Evolutionary conservation across 768 basidiomycete species (phyloP), one percentile per base, ranked within the genome.

Genomic region (Mrakia frigida): DNA sequence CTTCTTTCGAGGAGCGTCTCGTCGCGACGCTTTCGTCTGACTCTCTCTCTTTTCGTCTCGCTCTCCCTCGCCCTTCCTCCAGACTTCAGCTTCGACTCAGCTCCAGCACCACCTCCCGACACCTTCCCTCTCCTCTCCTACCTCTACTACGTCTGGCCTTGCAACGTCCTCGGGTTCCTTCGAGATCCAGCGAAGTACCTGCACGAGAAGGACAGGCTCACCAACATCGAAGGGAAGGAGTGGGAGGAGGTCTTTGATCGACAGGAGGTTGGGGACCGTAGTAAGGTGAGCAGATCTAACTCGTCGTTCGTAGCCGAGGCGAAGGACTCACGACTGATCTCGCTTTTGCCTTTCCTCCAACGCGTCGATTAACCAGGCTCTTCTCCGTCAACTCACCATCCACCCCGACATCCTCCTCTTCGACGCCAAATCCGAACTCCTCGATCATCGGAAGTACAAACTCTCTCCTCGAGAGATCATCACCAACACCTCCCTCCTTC

Each of bases 101-200:
- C 85, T 1, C 82, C 85, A n/a, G 86, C 59, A 81, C 65, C 71
- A 1, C 91, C 92, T 25, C 87, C 88, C 6, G 80, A 80, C 31
- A 86, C 89, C 23, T 86, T 88, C 28, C 86, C 85, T 61, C 92
- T 88, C 80, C 94, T 94, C 84, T 90, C 90, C 2, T 87, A 87
- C 63, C 85, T 97, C 78, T 96, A 95, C 84, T 94, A 93, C 80
- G 88, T 94, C 68, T 97, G 92, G 85, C 94, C 94, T 0, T 91
- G 90, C 84, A 97, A 95, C 84, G 86, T 92, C 59, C 85, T 96
- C 76, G 87, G 87, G 73, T 97, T 97, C 82, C 83, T 94, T 73
- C 88, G 89, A 71, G 85, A 86, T 70, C 92, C 94, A 1, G 85
- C 86, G 13, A 82, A 83, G 52, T 94, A 93, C 79, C 83, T 97